A percentile compares a stretch with the other conserved stretches of the same genome.
phyloP scores from a whole-genome alignment of 2,329 filamentous ascomycete genomes.

The Alternaria metachromatica region DNA sequence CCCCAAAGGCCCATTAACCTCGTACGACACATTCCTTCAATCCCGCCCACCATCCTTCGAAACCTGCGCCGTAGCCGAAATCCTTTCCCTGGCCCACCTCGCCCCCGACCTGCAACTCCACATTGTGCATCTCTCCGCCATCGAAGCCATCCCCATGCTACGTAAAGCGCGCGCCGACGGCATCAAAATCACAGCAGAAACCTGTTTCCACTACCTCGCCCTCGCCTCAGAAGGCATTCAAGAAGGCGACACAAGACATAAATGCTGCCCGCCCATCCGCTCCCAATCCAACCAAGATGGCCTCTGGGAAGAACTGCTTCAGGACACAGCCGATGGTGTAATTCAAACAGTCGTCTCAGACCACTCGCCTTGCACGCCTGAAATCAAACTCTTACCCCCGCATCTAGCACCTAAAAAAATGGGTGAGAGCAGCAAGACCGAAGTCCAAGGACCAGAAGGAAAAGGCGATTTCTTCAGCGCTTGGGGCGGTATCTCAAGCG shows the following conservation, averaged over 20 bases:
- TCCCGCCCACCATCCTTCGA: slow-evolving; percentile 90
- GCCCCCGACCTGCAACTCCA: slow-evolving; percentile 86
- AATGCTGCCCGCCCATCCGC: slow-evolving; percentile 93
- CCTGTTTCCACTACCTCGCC: slow-evolving; percentile 93
- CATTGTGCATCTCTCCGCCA: slow-evolving; percentile 92
- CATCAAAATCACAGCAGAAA: slow-evolving; percentile 89
- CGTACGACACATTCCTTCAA: slow-evolving; percentile 89
- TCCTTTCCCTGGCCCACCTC: slow-evolving; percentile 78
- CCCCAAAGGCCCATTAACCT: slow-evolving; percentile 73
- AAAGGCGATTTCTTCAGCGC: slow-evolving; percentile 90
- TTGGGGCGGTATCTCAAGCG: slow-evolving; percentile 95
- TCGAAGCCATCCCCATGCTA: slow-evolving; percentile 83
- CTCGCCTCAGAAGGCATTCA: slow-evolving; percentile 81
- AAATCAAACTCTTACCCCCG: slow-evolving; percentile 84
- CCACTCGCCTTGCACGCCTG: slow-evolving; percentile 94
- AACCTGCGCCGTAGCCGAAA: slow-evolving; percentile 86
- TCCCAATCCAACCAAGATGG: slow-evolving; percentile 80
- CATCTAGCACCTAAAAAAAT: slow-evolving; percentile 64
- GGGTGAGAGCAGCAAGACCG: slow-evolving; percentile 34
- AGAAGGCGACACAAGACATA: slow-evolving; percentile 88
- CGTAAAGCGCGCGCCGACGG: slow-evolving; percentile 74
- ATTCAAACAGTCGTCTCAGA: slow-evolving; percentile 93
- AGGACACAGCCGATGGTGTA: slow-evolving; percentile 68
- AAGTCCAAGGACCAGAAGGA: slow-evolving; percentile 50
- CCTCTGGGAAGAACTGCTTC: slow-evolving; percentile 80